Evolutionary conservation across 345 rosid species (phyloP), one percentile per base, ranked within the genome.

Genomic region (Moringa oleifera): DNA sequence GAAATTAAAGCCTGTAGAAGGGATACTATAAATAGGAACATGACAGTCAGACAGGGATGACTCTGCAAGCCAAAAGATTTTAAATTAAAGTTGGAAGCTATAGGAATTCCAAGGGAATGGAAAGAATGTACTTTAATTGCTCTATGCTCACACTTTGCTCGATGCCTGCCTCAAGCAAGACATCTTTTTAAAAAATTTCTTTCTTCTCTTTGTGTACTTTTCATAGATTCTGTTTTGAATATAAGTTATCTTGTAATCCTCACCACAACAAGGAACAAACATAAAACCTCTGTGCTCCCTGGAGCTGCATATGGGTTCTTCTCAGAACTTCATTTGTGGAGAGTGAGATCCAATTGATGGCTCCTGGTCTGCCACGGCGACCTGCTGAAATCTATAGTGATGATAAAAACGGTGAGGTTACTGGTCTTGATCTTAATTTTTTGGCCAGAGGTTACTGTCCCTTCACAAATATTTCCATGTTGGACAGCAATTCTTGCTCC

Each of bases 121-220:
- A 20, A 55, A 50, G 65, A 69, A 55, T 55, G 59, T 61, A 13
- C 47, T n/a, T 28, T 50, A 16, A 72, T 75, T 75, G 72, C 20
- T 66, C 77, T 62, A 72, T 68, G 81, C 47, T 53, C 11, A 9
- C 74, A 41, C 73, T 71, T n/a, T n/a, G n/a, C 73, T 55, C 77
- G 62, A 65, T 69, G 84, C 45, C 53, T 23, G 9, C 21, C 23
- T 4, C 25, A 25, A 31, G 61, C 63, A 65, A 51, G 74, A 64
- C 72, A 63, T 1, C 0, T 9, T 61, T 71, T 57, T 4, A 61
- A 24, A 56, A 18, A 50, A 28, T 28, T 28, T 8, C 33, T 28
- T 28, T 28, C 23, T 12, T 56, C 67, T 67, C 18, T 17, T 18
- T 37, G 3, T 23, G 46, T 45, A 51, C 50, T 36, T 47, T 36